These are phyloP conservation scores for Colletotrichum nymphaeae DNA, from an alignment of 2,329 filamentous ascomycete species.

Conservation along the genomic window DNA sequence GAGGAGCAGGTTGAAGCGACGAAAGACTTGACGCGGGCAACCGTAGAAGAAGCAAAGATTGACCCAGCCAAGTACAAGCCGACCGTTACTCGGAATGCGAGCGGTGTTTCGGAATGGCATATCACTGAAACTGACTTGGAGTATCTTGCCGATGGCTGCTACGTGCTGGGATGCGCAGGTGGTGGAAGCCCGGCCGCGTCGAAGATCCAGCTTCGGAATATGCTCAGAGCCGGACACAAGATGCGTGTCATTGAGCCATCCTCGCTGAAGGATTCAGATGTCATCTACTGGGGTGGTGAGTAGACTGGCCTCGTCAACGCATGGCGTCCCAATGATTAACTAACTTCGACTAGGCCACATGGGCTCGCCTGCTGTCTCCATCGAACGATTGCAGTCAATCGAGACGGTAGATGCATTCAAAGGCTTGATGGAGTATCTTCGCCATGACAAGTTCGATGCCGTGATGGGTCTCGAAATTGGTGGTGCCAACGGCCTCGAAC, in stretches of 20 bases:
- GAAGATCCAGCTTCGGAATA: conserved; percentile 50
- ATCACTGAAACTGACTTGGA: conserved; percentile 57
- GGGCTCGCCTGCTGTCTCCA: conserved; percentile 54
- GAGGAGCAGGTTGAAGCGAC: conserved; percentile 51
- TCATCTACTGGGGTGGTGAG: conserved; percentile 55
- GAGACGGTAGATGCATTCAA: conserved; percentile 51
- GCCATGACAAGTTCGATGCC: conserved; percentile 44
- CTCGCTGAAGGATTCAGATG: conserved; percentile 53
- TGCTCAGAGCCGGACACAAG: conserved; percentile 52
- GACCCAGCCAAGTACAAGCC: conserved; percentile 30
- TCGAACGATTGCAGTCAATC: conserved; percentile 54
- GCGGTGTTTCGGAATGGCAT: conserved; percentile 50
- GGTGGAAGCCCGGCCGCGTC: conserved; percentile 50
- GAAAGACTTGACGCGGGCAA: conserved; percentile 49
- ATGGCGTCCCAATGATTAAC: neutral
- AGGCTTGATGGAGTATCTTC: conserved; percentile 48
- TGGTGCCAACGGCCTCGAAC: conserved; percentile 72
- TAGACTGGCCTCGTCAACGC: neutral
- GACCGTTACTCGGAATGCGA: neutral
- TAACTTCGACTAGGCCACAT: conserved; percentile 40
- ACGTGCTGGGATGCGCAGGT: conserved; percentile 59
- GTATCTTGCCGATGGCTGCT: conserved; percentile 58
- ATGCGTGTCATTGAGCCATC: conserved; percentile 52
- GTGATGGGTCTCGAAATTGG: conserved; percentile 68
- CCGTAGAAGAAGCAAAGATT: conserved; percentile 59